A percentile compares a stretch with the other conserved stretches of the same genome.
Conservation (phyloP, 2,329 filamentous ascomycete genomes). For the Cadophora malorum region DNA sequence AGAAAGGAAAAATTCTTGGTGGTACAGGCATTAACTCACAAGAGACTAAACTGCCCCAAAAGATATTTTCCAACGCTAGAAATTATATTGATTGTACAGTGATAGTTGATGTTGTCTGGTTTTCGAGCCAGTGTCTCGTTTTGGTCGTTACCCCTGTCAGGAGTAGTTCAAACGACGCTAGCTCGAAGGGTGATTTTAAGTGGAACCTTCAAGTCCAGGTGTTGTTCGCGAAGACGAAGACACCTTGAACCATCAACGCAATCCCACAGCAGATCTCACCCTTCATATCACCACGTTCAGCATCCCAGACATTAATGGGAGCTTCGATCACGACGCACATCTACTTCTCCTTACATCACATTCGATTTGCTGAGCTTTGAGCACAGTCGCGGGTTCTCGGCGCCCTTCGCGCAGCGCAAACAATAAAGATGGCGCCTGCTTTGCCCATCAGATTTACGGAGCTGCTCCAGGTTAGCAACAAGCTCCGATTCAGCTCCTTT, state of each 20-base stretch:
- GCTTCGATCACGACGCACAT: slow-evolving; percentile 36
- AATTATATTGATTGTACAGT: background rate
- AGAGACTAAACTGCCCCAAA: background rate
- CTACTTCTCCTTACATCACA: slow-evolving; percentile 26
- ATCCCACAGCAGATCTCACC: slow-evolving; percentile 23
- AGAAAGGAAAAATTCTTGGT: background rate
- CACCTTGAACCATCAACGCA: slow-evolving; percentile 27
- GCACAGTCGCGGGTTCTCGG: slow-evolving; percentile 36
- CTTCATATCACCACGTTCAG: slow-evolving; percentile 18
- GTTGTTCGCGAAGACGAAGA: slow-evolving; percentile 27
- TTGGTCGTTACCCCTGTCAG: background rate
- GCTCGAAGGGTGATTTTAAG: background rate
- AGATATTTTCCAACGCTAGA: background rate
- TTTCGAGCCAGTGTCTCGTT: background rate
- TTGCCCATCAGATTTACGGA: slow-evolving; percentile 94
- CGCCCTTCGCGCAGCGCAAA: slow-evolving; percentile 40
- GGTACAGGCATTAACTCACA: background rate
- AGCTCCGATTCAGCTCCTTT: slow-evolving; percentile 81
- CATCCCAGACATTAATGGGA: slow-evolving; percentile 32
- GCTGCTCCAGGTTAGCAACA: slow-evolving; percentile 85
- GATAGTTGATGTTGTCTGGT: background rate
- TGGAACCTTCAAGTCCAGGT: slow-evolving; percentile 17
- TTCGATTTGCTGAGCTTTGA: slow-evolving; percentile 38
- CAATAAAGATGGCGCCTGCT: slow-evolving; percentile 54
- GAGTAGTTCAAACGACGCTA: background rate